phyloP scores from a whole-genome alignment of 2,329 filamentous ascomycete species.

The Stylonectria norvegica region DNA sequence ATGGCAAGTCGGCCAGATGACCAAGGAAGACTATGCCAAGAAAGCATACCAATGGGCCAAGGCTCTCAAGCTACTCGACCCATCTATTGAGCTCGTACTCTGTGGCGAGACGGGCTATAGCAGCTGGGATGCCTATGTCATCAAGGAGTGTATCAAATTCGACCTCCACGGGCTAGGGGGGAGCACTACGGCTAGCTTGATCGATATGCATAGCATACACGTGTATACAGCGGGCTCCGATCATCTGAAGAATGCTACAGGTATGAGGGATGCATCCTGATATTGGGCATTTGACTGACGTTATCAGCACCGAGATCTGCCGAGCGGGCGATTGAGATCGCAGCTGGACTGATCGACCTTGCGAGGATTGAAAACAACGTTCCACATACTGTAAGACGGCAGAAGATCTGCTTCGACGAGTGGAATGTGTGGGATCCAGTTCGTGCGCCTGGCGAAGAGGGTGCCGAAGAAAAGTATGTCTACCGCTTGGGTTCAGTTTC shows the following conservation, averaged over 20 bases:
- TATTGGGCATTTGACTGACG: slow-evolving; percentile 1
- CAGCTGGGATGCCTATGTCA: slow-evolving; percentile 70
- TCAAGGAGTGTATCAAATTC: slow-evolving; percentile 61
- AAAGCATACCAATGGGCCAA: slow-evolving; percentile 70
- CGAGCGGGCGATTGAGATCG: slow-evolving; percentile 70
- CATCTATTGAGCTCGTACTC: slow-evolving; percentile 65
- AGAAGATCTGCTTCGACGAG: slow-evolving; percentile 77
- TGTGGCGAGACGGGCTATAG: slow-evolving; percentile 69
- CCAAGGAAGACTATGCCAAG: slow-evolving; percentile 66
- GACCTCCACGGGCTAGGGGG: slow-evolving; percentile 33
- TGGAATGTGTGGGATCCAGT: slow-evolving; percentile 81
- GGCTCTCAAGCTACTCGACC: slow-evolving; percentile 68
- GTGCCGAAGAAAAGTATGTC: slow-evolving; percentile 60
- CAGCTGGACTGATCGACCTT: slow-evolving; percentile 66
- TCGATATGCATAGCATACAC: slow-evolving; percentile 81
- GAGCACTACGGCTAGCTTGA: slow-evolving; percentile 41
- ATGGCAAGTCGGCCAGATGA: slow-evolving; percentile 66
- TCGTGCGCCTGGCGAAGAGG: slow-evolving; percentile 66
- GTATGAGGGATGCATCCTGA: slow-evolving; percentile 5
- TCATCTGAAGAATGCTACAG: slow-evolving; percentile 49
- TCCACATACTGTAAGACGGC: slow-evolving; percentile 55
- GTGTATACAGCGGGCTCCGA: slow-evolving; percentile 64
- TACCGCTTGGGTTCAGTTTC: neutral
- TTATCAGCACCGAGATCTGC: slow-evolving; percentile 59
- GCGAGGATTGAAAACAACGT: slow-evolving; percentile 67